Percentiles rank a stretch among this genome's conserved stretches.
Evolutionary conservation across 164 flowering plant species (phyloP).

Genomic region (Dillenia turbinata): DNA sequence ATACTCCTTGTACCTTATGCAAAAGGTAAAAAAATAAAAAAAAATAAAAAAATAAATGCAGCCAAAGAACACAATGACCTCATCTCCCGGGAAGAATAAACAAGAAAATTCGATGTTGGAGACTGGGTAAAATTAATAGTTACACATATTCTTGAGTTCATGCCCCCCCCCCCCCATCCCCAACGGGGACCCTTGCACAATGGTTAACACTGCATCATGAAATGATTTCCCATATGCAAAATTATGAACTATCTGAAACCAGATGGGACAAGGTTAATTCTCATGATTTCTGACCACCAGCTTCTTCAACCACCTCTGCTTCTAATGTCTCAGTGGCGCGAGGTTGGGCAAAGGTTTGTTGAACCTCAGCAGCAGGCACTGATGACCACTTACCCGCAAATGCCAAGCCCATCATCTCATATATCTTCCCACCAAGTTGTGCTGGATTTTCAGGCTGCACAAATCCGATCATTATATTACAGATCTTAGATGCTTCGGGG

Average conservation of each 20-base stretch:
- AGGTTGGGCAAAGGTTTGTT: conserved; percentile 13
- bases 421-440: conserved; percentile 92
- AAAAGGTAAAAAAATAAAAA: too few species aligned
- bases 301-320: conserved; percentile 82
- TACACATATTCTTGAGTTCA: too few species aligned
- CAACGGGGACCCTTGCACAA: too few species aligned
- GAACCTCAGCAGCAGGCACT: conserved; percentile 20
- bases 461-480: conserved; percentile 2
- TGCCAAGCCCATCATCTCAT: conserved; percentile 91
- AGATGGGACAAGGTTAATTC: neutral
- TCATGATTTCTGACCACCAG: conserved; percentile 47
- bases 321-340: conserved; percentile 24
- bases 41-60: too few species aligned
- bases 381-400: conserved; percentile 65
- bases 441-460: conserved; percentile 96
- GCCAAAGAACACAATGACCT: too few species aligned
- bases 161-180: too few species aligned
- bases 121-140: too few species aligned
- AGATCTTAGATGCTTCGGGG: neutral
- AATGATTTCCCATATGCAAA: too few species aligned
- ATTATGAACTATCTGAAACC: neutral
- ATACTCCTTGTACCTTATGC: too few species aligned
- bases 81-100: too few species aligned
- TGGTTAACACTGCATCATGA: too few species aligned
- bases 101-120: too few species aligned